These are phyloP conservation scores for Vachellia collinsii DNA, from an alignment of 306 rosid genomes.

Conservation along the genomic window DNA sequence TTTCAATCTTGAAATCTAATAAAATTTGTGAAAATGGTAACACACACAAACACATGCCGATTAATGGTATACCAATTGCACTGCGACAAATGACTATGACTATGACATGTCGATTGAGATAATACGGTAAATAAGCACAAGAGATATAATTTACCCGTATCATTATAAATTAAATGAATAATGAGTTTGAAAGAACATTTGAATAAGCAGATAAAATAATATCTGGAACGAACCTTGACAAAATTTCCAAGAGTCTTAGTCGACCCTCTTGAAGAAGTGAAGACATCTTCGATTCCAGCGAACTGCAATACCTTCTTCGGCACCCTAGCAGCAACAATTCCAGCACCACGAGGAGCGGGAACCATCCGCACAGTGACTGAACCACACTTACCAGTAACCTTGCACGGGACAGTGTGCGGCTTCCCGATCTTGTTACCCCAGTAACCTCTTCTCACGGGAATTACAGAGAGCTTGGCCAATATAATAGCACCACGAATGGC, in stretches of 20 bases:
- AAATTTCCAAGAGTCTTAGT: slow-evolving; percentile 75
- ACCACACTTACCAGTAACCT: slow-evolving; percentile 75
- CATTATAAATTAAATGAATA: neutral
- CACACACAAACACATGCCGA: neutral
- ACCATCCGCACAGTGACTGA: slow-evolving; percentile 66
- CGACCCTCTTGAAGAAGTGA: slow-evolving; percentile 66
- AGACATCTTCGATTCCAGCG: slow-evolving; percentile 69
- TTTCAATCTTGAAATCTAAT: neutral
- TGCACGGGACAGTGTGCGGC: slow-evolving; percentile 71
- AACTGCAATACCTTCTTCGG: slow-evolving; percentile 74
- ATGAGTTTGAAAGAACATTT: neutral
- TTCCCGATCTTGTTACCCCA: slow-evolving; percentile 78
- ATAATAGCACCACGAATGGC: slow-evolving; percentile 67
- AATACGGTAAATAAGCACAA: neutral
- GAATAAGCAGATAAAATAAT: neutral
- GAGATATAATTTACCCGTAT: neutral
- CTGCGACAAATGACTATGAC: neutral
- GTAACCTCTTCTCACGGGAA: slow-evolving; percentile 69
- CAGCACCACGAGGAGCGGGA: slow-evolving; percentile 73
- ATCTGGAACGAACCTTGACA: slow-evolving; percentile 49
- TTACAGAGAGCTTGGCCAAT: slow-evolving; percentile 62
- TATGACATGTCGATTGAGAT: neutral
- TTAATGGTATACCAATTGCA: neutral
- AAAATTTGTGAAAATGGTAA: neutral
- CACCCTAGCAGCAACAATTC: slow-evolving; percentile 71